A percentile compares a stretch with the other conserved stretches of the same genome.
phyloP scores from a whole-genome alignment of 331 rosid genomes.

The Spiraea crenata region DNA sequence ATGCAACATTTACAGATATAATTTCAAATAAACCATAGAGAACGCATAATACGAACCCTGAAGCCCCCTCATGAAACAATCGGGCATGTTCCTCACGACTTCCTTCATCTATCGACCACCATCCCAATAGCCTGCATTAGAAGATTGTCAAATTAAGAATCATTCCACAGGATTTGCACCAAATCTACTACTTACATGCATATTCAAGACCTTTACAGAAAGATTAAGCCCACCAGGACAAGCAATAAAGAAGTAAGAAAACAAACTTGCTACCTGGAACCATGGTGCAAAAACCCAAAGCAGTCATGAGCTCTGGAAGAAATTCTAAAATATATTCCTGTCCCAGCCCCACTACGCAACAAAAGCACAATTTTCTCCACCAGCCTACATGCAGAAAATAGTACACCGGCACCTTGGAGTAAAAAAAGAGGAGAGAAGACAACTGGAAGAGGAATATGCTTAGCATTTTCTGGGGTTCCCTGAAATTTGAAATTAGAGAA shows the following conservation, averaged over 20 bases:
- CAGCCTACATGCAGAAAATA: constrained; percentile 68
- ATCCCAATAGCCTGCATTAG: constrained; percentile 76
- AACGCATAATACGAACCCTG: constrained; percentile 53
- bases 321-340: constrained; percentile 67
- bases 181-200: constrained; percentile 18
- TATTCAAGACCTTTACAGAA: constrained; percentile 15
- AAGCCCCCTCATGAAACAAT: constrained; percentile 72
- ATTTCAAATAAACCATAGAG: not conserved
- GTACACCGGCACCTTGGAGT: constrained; percentile 77
- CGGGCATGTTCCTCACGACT: constrained; percentile 93
- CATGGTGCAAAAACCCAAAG: constrained; percentile 90
- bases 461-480: constrained; percentile 79
- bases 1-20: not conserved
- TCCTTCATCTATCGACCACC: constrained; percentile 99
- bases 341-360: constrained; percentile 60
- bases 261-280: constrained; percentile 69
- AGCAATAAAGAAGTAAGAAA: constrained; percentile 1
- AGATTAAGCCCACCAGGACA: not conserved
- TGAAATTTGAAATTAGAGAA: constrained; percentile 41
- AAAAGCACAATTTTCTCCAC: constrained; percentile 75
- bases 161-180: constrained; percentile 15
- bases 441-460: constrained; percentile 62
- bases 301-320: constrained; percentile 78
- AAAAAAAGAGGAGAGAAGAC: constrained; percentile 82
- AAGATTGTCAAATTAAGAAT: constrained; percentile 31